phyloP scores from a whole-genome alignment of 73 alveolate genomes.

The Paramecium bursaria region DNA sequence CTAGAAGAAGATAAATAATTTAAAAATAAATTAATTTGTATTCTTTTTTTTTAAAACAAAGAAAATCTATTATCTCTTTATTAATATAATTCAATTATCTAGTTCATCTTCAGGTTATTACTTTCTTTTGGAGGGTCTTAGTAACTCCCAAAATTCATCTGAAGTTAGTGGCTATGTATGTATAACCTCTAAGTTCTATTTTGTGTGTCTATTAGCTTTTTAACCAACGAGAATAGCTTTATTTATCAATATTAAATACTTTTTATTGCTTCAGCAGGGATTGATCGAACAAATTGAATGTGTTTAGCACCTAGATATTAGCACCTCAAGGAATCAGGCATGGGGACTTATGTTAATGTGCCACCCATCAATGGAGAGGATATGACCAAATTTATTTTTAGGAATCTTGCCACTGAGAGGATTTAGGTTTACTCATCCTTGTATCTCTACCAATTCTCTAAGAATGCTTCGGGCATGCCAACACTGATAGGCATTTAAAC shows the following conservation, averaged over 20 bases:
- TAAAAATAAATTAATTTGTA: no score
- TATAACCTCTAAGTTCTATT: slow-evolving; percentile 79
- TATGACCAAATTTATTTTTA: slow-evolving; percentile 78
- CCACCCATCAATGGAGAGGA: slow-evolving; percentile 90
- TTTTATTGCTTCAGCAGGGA: slow-evolving; percentile 78
- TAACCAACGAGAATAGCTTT: slow-evolving; percentile 81
- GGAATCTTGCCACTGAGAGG: slow-evolving; percentile 71
- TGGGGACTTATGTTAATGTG: slow-evolving; percentile 67
- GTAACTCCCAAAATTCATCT: slow-evolving; percentile 78
- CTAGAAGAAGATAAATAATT: no score
- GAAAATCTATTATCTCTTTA: no score
- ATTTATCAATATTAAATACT: slow-evolving; percentile 51
- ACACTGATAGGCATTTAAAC: slow-evolving; percentile 81
- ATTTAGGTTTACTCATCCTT: slow-evolving; percentile 72
- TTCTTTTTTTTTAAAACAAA: no score
- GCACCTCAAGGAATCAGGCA: slow-evolving; percentile 76
- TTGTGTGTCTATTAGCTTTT: slow-evolving; percentile 82
- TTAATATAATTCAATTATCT: no score
- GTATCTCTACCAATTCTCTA: slow-evolving; percentile 83
- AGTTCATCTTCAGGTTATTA: slow-evolving; percentile 48
- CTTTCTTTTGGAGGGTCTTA: slow-evolving; percentile 72
- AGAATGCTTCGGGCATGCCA: slow-evolving; percentile 90
- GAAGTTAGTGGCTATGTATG: slow-evolving; percentile 72
- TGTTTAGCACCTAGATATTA: slow-evolving; percentile 82
- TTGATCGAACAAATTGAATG: slow-evolving; percentile 82